These are phyloP conservation scores for Coccinonectria pachysandricola DNA, from an alignment of 2,329 filamentous ascomycete genomes.

Conservation along the genomic window DNA sequence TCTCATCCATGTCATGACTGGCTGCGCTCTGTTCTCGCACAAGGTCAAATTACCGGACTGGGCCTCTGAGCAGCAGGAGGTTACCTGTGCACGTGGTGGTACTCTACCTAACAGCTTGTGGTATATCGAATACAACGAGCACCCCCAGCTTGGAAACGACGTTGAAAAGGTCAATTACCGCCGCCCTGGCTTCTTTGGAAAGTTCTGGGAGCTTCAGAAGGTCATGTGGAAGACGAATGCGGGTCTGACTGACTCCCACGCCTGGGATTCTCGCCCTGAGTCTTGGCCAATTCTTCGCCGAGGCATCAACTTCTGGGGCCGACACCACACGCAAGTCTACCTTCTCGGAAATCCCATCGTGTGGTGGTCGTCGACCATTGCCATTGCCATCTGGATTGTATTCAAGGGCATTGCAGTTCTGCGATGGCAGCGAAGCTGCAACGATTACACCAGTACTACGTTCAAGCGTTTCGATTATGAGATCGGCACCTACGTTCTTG, in stretches of 20 bases:
- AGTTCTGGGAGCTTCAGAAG: slow-evolving; percentile 93
- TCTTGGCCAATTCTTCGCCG: slow-evolving; percentile 88
- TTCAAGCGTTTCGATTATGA: slow-evolving; percentile 99
- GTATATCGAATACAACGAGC: slow-evolving; percentile 89
- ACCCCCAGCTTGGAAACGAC: slow-evolving; percentile 61
- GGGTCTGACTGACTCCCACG: slow-evolving; percentile 88
- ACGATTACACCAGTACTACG: slow-evolving; percentile 68
- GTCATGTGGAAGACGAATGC: slow-evolving; percentile 99
- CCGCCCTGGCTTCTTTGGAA: slow-evolving; percentile 89
- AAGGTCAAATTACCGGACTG: slow-evolving; percentile 98
- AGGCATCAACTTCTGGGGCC: slow-evolving; percentile 99
- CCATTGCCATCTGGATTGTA: slow-evolving; percentile 63
- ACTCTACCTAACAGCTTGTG: slow-evolving; percentile 93
- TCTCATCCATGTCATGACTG: slow-evolving; percentile 92
- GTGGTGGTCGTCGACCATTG: slow-evolving; percentile 81
- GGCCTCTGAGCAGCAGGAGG: slow-evolving; percentile 97
- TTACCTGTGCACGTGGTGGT: slow-evolving; percentile 88
- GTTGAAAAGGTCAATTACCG: slow-evolving; percentile 95
- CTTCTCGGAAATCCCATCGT: slow-evolving; percentile 89
- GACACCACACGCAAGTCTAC: slow-evolving; percentile 88
- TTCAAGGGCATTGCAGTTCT: slow-evolving; percentile 86
- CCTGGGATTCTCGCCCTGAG: slow-evolving; percentile 90
- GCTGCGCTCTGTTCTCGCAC: slow-evolving; percentile 92
- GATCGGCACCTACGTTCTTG: slow-evolving; percentile 78
- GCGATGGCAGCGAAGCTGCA: slow-evolving; percentile 87